Evolutionary conservation across 805 yeast genomes (phyloP).

Genomic region (Wickerhamomyces ciferrii): DNA sequence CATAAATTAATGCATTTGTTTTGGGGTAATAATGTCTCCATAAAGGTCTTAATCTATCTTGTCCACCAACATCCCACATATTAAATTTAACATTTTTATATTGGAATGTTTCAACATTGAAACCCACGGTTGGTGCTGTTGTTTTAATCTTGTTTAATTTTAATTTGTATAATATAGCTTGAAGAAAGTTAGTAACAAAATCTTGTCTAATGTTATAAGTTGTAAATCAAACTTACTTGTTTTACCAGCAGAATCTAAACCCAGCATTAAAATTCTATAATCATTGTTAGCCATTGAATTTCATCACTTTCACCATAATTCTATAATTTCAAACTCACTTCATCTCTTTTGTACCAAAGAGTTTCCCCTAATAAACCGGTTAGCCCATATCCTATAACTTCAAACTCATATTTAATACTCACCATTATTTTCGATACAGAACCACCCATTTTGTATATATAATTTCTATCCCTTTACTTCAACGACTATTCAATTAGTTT

Average conservation of each 20-base stretch:
- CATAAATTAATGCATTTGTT: slow-evolving; percentile 87
- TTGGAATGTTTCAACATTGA: slow-evolving; percentile 84
- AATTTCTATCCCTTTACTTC: too few species aligned
- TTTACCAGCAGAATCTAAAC: slow-evolving; percentile 91
- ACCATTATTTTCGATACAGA: slow-evolving; percentile 27
- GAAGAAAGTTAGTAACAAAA: slow-evolving; percentile 19
- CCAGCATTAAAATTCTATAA: slow-evolving; percentile 73
- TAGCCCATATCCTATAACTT: not conserved
- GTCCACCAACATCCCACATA: slow-evolving; percentile 97
- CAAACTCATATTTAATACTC: slow-evolving; percentile 5
- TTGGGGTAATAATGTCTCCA: slow-evolving; percentile 97
- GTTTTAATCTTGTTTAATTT: slow-evolving; percentile 66
- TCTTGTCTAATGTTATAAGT: not conserved
- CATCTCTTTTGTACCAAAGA: slow-evolving; percentile 51
- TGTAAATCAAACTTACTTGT: slow-evolving; percentile 33
- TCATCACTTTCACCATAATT: not conserved
- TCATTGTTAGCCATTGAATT: not conserved
- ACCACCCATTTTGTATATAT: slow-evolving; percentile 23
- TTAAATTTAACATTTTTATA: slow-evolving; percentile 79
- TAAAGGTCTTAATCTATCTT: slow-evolving; percentile 82
- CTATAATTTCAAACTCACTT: too few species aligned
- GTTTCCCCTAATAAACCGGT: slow-evolving; percentile 29
- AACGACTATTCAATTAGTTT: too few species aligned
- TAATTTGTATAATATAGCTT: slow-evolving; percentile 70
- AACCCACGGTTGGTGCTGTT: slow-evolving; percentile 92